Evolutionary conservation across 1,284 basidiomycete species (phyloP).

Genomic region (Fomitopsis pinicola): DNA sequence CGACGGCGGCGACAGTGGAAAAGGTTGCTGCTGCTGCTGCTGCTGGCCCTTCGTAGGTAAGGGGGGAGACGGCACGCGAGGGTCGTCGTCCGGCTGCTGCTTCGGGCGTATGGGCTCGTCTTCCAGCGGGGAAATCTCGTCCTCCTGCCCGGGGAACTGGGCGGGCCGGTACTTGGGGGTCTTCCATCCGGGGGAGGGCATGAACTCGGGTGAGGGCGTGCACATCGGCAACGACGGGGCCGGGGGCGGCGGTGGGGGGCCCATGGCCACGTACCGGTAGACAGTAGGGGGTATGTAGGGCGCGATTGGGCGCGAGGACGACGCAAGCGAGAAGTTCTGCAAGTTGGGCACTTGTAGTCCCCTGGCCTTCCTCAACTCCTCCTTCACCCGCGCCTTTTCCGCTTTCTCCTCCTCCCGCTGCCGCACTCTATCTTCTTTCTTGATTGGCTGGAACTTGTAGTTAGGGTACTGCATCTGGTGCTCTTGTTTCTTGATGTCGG

Average conservation of each 20-base stretch:
- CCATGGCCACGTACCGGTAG: too few species aligned
- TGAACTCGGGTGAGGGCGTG: background rate
- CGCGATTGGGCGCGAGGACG: conserved; percentile 4
- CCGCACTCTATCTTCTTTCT: conserved; percentile 58
- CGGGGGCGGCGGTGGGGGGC: background rate
- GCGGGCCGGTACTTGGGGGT: background rate
- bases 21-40: too few species aligned
- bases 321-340: background rate
- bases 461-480: conserved; percentile 63
- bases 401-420: conserved; percentile 42
- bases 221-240: conserved; percentile 16
- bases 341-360: conserved; percentile 10
- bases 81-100: background rate
- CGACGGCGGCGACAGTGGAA: too few species aligned
- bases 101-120: background rate
- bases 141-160: background rate
- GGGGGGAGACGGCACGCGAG: background rate
- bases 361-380: conserved; percentile 17
- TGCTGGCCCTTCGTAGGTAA: background rate
- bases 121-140: background rate
- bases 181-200: background rate
- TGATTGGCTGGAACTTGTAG: conserved; percentile 72
- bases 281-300: conserved; percentile 9
- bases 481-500: conserved; percentile 63
- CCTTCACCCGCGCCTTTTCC: conserved; percentile 36